Conservation (phyloP, 257 asterid species). For the Solanum chiquidenum region DNA sequence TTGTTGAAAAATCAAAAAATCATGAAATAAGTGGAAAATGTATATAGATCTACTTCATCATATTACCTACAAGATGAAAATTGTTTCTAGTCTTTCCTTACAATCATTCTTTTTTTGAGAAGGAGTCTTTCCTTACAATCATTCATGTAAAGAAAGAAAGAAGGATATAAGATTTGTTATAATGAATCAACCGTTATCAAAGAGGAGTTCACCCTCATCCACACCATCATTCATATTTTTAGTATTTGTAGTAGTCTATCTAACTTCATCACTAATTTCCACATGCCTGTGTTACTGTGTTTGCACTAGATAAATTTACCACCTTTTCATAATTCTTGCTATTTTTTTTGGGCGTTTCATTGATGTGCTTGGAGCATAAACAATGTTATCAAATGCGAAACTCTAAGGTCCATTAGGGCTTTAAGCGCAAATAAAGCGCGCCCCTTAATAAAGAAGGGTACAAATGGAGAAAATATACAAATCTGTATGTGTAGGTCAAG, state of each 20-base stretch:
- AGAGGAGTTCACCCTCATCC: not conserved
- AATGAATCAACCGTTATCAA: not conserved
- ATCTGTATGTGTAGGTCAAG: not conserved
- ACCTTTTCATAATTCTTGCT: not conserved
- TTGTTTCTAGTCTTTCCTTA: not conserved
- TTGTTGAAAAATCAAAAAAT: not conserved
- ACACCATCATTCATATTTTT: not conserved
- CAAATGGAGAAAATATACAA: not conserved
- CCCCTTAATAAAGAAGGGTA: not conserved
- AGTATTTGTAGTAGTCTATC: not conserved
- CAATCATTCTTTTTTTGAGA: not conserved
- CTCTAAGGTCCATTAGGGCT: not conserved
- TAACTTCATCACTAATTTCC: not conserved
- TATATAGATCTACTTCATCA: not conserved
- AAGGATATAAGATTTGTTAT: not conserved
- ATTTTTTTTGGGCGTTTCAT: not conserved
- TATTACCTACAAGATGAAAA: not conserved
- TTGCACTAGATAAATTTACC: not conserved
- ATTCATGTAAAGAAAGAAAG: not conserved
- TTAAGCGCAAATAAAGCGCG: not conserved
- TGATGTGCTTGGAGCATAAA: not conserved
- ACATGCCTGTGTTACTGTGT: not conserved
- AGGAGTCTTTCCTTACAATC: not conserved
- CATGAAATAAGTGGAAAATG: not conserved
- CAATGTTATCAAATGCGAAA: not conserved